These are phyloP conservation scores for Colletotrichum sp. DNA, from an alignment of 2,329 filamentous ascomycete genomes.

Conservation along the genomic window DNA sequence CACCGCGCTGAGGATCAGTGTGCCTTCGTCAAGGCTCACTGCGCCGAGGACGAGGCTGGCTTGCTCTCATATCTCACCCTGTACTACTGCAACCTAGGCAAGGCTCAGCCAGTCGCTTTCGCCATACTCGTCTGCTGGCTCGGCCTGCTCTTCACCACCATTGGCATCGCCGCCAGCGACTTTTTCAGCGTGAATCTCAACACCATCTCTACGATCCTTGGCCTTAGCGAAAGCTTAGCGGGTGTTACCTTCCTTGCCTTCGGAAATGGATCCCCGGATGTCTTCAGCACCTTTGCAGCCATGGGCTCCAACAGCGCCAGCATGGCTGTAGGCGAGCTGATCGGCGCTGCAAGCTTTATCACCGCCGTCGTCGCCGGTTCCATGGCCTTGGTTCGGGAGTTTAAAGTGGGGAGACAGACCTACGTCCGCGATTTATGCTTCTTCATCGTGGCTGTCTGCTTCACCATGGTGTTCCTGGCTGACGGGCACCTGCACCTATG, in stretches of 20 bases:
- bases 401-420: slow-evolving; percentile 86
- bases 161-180: slow-evolving; percentile 96
- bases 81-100: slow-evolving; percentile 83
- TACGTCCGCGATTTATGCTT: slow-evolving; percentile 93
- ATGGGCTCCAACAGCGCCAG: slow-evolving; percentile 98
- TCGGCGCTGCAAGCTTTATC: slow-evolving; percentile 95
- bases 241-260: slow-evolving; percentile 97
- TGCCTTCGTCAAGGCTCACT: slow-evolving; percentile 82
- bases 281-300: slow-evolving; percentile 97
- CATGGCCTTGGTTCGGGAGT: slow-evolving; percentile 96
- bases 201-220: slow-evolving; percentile 86
- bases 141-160: slow-evolving; percentile 89
- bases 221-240: slow-evolving; percentile 93
- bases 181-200: slow-evolving; percentile 98
- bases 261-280: slow-evolving; percentile 96
- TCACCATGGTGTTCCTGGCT: slow-evolving; percentile 85
- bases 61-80: slow-evolving; percentile 86
- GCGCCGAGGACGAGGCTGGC: slow-evolving; percentile 87
- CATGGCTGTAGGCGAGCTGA: slow-evolving; percentile 92
- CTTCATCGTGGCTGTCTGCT: slow-evolving; percentile 85
- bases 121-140: slow-evolving; percentile 81
- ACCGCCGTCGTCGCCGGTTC: slow-evolving; percentile 94
- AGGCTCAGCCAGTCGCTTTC: slow-evolving; percentile 80
- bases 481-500: slow-evolving; percentile 85
- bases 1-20: slow-evolving; percentile 82